phyloP scores from a whole-genome alignment of 768 basidiomycete genomes.

The Hypsizygus marmoreus region DNA sequence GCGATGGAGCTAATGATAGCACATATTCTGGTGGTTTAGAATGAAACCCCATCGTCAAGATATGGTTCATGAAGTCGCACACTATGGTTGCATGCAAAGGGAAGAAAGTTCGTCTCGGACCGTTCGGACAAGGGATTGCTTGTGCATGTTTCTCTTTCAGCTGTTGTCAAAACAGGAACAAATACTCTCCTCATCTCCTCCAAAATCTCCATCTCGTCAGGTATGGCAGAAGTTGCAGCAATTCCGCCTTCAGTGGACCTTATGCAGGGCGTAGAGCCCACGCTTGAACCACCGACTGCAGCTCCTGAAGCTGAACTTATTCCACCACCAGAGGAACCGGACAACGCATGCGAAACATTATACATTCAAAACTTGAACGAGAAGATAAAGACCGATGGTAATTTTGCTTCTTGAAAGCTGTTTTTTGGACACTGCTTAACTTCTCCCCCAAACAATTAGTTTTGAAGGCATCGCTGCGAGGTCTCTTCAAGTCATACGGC shows the following conservation, averaged over 20 bases:
- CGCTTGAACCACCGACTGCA: conserved; percentile 12
- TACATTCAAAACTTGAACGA: conserved; percentile 98
- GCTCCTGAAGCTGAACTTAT: conserved; percentile 8
- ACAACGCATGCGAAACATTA: conserved; percentile 76
- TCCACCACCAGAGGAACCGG: conserved; percentile 34
- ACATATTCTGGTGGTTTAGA: too few relatives aligned
- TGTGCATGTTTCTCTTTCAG: neutral
- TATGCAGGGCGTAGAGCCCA: conserved; percentile 34
- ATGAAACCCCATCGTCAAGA: too few relatives aligned
- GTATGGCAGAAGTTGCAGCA: conserved; percentile 32
- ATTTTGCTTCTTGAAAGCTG: conserved; percentile 13
- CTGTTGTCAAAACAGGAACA: conserved; percentile 10
- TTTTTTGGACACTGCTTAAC: too few relatives aligned
- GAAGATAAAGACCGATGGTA: conserved; percentile 83
- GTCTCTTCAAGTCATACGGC: conserved; percentile 92
- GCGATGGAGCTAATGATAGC: too few relatives aligned
- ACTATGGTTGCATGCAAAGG: too few relatives aligned
- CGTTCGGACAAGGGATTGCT: too few relatives aligned
- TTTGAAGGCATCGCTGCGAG: conserved; percentile 83
- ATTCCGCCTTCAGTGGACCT: conserved; percentile 23
- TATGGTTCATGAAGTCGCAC: too few relatives aligned
- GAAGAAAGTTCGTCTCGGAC: too few relatives aligned
- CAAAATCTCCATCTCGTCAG: neutral
- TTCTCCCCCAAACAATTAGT: too few relatives aligned
- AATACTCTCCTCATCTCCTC: conserved; percentile 13